Conservation (phyloP, 164 flowering plant species). For the Houttuynia cordata region DNA sequence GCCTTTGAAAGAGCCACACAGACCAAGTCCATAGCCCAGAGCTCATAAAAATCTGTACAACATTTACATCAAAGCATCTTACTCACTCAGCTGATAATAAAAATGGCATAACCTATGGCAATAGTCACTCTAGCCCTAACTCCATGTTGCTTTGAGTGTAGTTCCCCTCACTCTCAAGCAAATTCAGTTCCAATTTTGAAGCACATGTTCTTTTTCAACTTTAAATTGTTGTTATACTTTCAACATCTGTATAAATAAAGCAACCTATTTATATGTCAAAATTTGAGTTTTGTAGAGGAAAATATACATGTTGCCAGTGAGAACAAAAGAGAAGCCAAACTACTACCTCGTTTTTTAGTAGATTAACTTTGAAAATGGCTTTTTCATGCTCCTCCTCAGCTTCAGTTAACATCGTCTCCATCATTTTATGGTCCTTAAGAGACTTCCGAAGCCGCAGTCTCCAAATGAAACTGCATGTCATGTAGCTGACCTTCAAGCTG, state of each 20-base stretch:
- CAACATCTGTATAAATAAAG: no score
- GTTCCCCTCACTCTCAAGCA: not conserved
- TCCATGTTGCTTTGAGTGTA: not conserved
- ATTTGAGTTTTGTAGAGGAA: not conserved
- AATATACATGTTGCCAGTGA: not conserved
- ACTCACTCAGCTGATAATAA: no score
- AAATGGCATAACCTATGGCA: not conserved
- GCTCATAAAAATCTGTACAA: no score
- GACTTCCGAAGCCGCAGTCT: conserved; percentile 25
- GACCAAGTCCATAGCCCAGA: no score
- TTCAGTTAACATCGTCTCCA: conserved; percentile 44
- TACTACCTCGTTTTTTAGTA: conserved; percentile 39
- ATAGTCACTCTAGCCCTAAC: not conserved
- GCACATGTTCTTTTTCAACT: no score
- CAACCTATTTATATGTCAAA: no score
- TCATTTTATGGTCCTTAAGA: conserved; percentile 28
- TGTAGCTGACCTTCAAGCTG: conserved; percentile 46
- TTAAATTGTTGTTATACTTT: no score
- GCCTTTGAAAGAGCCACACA: no score
- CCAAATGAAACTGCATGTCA: conserved; percentile 43
- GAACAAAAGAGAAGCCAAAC: not conserved
- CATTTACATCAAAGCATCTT: no score
- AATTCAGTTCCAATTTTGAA: no score
- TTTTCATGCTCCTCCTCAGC: conserved; percentile 62
- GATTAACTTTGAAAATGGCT: conserved; percentile 39